Evolutionary conservation across 2,329 filamentous ascomycete species (phyloP).

Genomic region (Fusarium stilboides): DNA sequence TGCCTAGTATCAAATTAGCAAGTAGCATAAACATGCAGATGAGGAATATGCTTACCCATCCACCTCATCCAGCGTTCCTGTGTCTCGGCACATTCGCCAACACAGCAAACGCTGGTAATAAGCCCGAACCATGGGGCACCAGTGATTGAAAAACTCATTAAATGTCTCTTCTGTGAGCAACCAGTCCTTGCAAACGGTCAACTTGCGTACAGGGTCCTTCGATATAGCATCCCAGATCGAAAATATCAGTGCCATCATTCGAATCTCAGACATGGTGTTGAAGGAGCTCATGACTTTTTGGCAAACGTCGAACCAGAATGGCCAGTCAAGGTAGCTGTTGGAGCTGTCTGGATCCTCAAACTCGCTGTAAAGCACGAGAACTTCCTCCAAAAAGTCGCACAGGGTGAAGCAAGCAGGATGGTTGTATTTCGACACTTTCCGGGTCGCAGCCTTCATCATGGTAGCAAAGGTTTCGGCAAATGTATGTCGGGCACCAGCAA

Average conservation of each 20-base stretch:
- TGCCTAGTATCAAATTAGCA: constrained; percentile 63
- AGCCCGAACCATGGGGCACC: constrained; percentile 94
- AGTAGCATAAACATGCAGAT: constrained; percentile 6
- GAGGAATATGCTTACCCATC: constrained; percentile 72
- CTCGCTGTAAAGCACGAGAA: constrained; percentile 73
- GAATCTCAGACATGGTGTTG: constrained; percentile 91
- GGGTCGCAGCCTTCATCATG: constrained; percentile 80
- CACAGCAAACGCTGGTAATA: constrained; percentile 93
- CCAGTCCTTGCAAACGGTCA: constrained; percentile 80
- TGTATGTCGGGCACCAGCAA: constrained; percentile 69
- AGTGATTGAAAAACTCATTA: constrained; percentile 88
- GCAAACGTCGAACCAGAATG: constrained; percentile 88
- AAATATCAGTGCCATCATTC: constrained; percentile 86
- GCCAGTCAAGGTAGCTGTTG: constrained; percentile 76
- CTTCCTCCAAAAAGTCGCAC: constrained; percentile 92
- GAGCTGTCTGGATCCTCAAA: constrained; percentile 60
- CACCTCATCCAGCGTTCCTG: constrained; percentile 74
- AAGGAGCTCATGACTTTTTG: constrained; percentile 84
- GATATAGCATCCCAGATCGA: constrained; percentile 82
- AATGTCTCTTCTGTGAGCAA: constrained; percentile 83
- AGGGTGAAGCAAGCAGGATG: constrained; percentile 88
- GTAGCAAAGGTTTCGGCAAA: constrained; percentile 83
- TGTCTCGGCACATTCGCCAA: constrained; percentile 87
- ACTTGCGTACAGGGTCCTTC: constrained; percentile 76
- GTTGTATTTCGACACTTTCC: constrained; percentile 84